These are phyloP conservation scores for Lenzites betulinus DNA, from an alignment of 768 basidiomycete genomes.

Conservation along the genomic window DNA sequence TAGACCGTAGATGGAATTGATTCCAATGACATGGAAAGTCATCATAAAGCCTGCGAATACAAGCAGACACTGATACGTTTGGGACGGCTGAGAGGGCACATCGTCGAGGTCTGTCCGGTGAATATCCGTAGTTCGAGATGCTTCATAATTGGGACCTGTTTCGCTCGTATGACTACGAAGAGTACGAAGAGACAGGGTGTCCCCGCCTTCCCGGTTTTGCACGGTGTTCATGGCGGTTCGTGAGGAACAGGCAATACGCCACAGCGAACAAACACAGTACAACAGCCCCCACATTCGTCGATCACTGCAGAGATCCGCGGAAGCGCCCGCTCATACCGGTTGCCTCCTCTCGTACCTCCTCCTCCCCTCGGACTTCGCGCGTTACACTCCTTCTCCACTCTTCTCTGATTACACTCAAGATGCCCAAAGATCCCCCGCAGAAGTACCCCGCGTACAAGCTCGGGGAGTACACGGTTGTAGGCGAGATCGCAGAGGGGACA, in stretches of 20 bases:
- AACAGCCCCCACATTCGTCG: slow-evolving; percentile 14
- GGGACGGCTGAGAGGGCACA: slow-evolving; percentile 27
- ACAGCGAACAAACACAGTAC: slow-evolving; percentile 14
- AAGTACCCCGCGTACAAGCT: slow-evolving; percentile 68
- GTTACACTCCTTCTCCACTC: neutral
- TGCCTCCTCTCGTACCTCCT: neutral
- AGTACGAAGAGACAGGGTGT: slow-evolving; percentile 4
- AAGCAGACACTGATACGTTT: slow-evolving; percentile 39
- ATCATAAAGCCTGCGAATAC: slow-evolving; percentile 45
- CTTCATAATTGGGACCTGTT: neutral
- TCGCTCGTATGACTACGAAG: neutral
- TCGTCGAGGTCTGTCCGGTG: neutral
- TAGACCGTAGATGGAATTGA: slow-evolving; percentile 44
- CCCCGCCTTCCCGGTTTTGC: neutral
- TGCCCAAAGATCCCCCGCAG: slow-evolving; percentile 30
- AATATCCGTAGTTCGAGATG: neutral
- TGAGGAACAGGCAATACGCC: slow-evolving; percentile 3
- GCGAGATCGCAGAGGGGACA: slow-evolving; percentile 93
- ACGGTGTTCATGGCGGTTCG: slow-evolving; percentile 8
- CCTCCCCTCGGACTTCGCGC: neutral
- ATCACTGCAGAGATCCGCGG: slow-evolving; percentile 1
- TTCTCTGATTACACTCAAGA: slow-evolving; percentile 18
- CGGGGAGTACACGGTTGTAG: slow-evolving; percentile 86
- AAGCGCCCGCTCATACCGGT: slow-evolving; percentile 6
- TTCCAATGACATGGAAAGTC: slow-evolving; percentile 48